These are phyloP conservation scores for Gossypium anomalum DNA, from an alignment of 345 rosid genomes.

Conservation along the genomic window DNA sequence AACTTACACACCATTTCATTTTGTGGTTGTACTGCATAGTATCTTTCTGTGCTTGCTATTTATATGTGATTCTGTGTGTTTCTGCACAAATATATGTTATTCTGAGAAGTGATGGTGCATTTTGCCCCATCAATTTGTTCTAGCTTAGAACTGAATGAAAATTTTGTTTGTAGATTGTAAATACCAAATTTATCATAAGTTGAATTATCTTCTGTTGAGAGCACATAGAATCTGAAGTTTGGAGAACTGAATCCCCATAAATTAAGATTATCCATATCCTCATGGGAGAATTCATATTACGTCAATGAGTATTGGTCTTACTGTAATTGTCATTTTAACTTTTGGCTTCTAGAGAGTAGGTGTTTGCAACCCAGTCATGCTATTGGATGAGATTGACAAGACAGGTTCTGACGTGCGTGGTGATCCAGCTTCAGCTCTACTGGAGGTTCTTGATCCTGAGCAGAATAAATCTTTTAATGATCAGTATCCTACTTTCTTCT, in stretches of 20 bases:
- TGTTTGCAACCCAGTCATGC: slow-evolving; percentile 96
- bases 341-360: slow-evolving; percentile 73
- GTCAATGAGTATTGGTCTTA: background rate
- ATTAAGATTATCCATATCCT: background rate
- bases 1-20: background rate
- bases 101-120: background rate
- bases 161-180: background rate
- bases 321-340: slow-evolving; percentile 4
- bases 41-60: background rate
- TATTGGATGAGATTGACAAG: slow-evolving; percentile 96
- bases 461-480: slow-evolving; percentile 90
- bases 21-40: background rate
- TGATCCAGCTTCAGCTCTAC: slow-evolving; percentile 96
- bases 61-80: background rate
- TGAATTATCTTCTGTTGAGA: background rate
- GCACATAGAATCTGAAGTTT: background rate
- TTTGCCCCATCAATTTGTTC: background rate
- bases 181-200: background rate
- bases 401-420: slow-evolving; percentile 97
- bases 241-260: slow-evolving; percentile 3
- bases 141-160: background rate
- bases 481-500: slow-evolving; percentile 73
- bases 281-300: background rate
- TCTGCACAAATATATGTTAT: background rate
- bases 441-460: slow-evolving; percentile 99